Percentiles rank a stretch among this genome's conserved stretches.
Conservation (phyloP, 2,329 filamentous ascomycete genomes). For the Cytospora mali region DNA sequence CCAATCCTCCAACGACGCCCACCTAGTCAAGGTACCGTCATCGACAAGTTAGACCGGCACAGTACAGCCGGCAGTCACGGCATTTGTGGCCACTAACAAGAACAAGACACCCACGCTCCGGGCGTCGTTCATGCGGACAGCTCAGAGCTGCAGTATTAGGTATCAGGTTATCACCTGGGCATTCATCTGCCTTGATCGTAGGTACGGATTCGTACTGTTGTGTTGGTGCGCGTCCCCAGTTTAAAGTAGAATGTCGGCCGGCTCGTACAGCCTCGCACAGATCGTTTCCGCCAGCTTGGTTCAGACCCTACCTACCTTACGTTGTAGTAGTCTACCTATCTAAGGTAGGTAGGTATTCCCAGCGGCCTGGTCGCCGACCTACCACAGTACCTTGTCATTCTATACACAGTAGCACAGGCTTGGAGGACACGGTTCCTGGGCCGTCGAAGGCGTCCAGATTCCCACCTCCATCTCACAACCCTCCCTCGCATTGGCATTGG, state of each 20-base stretch:
- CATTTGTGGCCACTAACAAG: background rate
- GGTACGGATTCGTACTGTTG: too few species aligned
- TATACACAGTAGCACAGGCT: background rate
- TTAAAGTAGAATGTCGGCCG: background rate
- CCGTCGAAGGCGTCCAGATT: background rate
- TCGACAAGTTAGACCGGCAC: background rate
- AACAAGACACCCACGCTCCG: background rate
- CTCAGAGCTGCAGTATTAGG: background rate
- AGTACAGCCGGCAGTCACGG: background rate
- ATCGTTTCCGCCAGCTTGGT: conserved; percentile 14
- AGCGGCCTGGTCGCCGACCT: background rate
- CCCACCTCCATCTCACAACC: background rate
- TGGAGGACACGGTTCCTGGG: background rate
- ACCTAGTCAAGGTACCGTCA: background rate
- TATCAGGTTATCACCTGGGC: background rate
- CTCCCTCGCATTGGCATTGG: background rate
- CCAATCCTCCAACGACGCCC: background rate
- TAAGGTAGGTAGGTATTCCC: background rate
- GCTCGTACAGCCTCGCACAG: background rate
- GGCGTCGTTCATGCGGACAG: background rate
- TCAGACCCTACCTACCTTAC: background rate
- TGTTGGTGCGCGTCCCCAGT: background rate
- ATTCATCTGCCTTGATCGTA: background rate
- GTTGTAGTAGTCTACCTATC: background rate
- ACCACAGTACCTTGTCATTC: background rate